Conservation (phyloP, 2,329 filamentous ascomycete genomes). For the Fusarium buharicum region DNA sequence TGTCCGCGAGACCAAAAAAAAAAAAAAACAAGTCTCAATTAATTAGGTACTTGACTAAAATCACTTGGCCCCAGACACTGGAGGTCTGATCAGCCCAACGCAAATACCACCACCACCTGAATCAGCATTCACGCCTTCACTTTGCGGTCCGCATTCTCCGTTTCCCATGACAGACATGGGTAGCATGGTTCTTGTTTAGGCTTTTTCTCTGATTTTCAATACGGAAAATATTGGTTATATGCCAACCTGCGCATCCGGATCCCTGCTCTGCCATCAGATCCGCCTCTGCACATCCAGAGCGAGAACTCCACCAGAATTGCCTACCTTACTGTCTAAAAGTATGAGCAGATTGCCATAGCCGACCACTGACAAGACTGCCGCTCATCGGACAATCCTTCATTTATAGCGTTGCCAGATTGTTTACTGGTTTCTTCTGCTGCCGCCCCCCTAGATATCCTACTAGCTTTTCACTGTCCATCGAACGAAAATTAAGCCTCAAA, state of each 20-base stretch:
- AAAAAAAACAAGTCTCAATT: too few relatives aligned
- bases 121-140: conserved; percentile 1
- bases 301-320: conserved; percentile 9
- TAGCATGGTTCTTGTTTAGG: too few relatives aligned
- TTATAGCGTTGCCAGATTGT: too few relatives aligned
- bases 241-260: conserved; percentile 12
- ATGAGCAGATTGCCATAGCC: conserved; percentile 11
- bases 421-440: background rate
- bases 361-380: background rate
- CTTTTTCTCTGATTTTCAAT: background rate
- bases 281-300: conserved; percentile 13
- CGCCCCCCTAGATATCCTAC: background rate
- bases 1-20: too few relatives aligned
- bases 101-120: conserved; percentile 27
- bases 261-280: conserved; percentile 23
- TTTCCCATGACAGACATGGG: too few relatives aligned
- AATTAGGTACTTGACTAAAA: background rate
- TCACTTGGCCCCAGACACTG: conserved; percentile 3
- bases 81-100: conserved; percentile 2
- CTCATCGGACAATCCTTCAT: background rate
- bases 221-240: background rate
- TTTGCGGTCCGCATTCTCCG: background rate
- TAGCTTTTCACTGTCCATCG: background rate
- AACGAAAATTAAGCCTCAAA: background rate
- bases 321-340: conserved; percentile 1